Base-by-base conservation (phyloP, 768 basidiomycete genomes). In the Agrocybe praecox region DNA sequence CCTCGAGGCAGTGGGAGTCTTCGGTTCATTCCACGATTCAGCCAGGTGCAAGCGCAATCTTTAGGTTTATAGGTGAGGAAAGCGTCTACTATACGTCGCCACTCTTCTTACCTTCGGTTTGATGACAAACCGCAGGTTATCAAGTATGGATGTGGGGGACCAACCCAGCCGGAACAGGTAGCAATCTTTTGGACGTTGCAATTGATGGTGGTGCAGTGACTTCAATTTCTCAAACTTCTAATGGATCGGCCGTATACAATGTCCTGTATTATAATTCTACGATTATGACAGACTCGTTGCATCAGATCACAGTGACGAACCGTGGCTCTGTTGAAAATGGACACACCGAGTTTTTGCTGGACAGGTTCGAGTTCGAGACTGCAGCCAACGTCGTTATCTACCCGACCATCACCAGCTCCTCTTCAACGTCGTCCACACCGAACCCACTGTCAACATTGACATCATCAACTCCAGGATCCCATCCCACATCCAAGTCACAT, bases 51-150 rank as follows among this genome's bases (percentile, higher is more conserved):
- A 57, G 52, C 15, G 62, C 61, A 1, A 58, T 55, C 9, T 65
- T 61, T 29, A 74, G 65, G 66, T 66, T 66, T 32, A 53, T 56
- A 62, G 65, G 65, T 59, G 48, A 43, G 57, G 34, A 4, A 15
- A 12, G 14, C 15, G 11, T 2, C 7, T n/a, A 12, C 10, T 40
- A 11, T 29, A 24, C n/a, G n/a, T n/a, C n/a, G n/a, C n/a, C n/a
- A n/a, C 49, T 24, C 2, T 15, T 2, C 17, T 43, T 6, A 33
- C 29, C 18, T 1, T 11, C 18, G 36, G 8, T 14, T 9, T 18
- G n/a, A 21, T 34, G 17, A 17, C 18, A 11, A 17, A 46, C 18
- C 22, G 23, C 34, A 65, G 64, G 64, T 17, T 63, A 63, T 53
- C 60, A 59, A 19, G 52, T 63, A 1, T 61, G 62, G 58, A 43